A percentile compares a stretch with the other conserved stretches of the same genome.
Conservation (phyloP, 2,329 filamentous ascomycete genomes). For the Alternaria sp. region DNA sequence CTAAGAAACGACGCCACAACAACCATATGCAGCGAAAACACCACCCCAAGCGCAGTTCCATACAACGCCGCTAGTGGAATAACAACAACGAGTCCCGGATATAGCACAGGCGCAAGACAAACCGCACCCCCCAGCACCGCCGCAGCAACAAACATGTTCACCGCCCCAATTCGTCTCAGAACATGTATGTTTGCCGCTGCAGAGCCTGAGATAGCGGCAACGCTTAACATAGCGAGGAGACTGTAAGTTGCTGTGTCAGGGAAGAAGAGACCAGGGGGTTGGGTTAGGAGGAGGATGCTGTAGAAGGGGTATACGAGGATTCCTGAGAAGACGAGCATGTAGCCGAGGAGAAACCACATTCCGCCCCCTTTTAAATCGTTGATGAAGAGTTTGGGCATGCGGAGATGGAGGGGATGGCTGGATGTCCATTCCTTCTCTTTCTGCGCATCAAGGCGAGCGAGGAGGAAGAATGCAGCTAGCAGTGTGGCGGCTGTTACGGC, state of each 20-base stretch:
- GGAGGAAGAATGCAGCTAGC: slow-evolving; percentile 6
- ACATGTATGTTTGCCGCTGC: not conserved
- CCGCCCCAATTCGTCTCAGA: not conserved
- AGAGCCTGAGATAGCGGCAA: slow-evolving; percentile 9
- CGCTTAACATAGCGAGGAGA: slow-evolving; percentile 4
- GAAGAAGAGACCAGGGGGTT: not conserved
- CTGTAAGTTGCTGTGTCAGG: not conserved
- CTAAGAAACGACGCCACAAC: not conserved
- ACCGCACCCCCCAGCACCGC: not conserved
- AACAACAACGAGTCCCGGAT: not conserved
- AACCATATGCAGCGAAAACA: not conserved
- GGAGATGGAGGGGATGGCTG: not conserved
- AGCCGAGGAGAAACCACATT: not conserved
- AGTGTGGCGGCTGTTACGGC: slow-evolving; percentile 13
- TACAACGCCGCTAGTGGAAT: not conserved
- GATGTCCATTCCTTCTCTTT: not conserved
- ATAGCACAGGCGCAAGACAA: not conserved
- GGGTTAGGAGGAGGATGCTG: not conserved
- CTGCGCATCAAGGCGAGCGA: not conserved
- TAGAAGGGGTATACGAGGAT: not conserved
- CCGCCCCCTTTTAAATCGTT: not conserved
- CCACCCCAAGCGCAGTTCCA: slow-evolving; percentile 13
- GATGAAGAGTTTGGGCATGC: not conserved
- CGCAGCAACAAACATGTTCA: slow-evolving; percentile 6
- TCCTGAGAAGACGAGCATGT: not conserved